Evolutionary conservation across 352 stramenopile species (phyloP).

Genomic region (Globisporangium heterothallicum): DNA sequence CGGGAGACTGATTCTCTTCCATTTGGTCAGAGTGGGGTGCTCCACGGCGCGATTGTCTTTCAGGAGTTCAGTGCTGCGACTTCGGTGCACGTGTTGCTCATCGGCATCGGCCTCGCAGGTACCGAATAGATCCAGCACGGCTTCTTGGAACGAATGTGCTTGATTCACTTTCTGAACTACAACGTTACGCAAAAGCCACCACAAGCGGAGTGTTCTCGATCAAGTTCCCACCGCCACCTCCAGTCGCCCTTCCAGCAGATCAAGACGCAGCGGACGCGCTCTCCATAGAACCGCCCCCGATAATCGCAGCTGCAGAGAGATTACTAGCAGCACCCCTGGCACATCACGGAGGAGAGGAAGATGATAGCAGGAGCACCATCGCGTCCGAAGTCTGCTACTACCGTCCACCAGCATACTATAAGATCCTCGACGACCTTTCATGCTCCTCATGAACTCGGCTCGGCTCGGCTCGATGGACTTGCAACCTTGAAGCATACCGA

Average conservation of each 20-base stretch:
- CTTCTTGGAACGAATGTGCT: not conserved
- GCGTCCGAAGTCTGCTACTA: not conserved
- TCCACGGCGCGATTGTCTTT: slow-evolving; percentile 19
- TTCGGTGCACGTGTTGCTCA: not conserved
- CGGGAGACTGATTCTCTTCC: not conserved
- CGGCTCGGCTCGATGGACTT: not conserved
- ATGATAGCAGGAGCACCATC: not conserved
- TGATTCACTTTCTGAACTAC: not conserved
- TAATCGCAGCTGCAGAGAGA: slow-evolving; percentile 3
- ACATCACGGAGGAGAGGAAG: not conserved
- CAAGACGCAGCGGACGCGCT: not conserved
- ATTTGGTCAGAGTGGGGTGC: slow-evolving; percentile 7
- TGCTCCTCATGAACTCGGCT: not conserved
- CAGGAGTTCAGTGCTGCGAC: slow-evolving; percentile 7
- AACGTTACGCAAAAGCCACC: not conserved
- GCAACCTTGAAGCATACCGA: too few relatives aligned
- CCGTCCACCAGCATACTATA: slow-evolving; percentile 14
- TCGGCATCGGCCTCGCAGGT: slow-evolving; percentile 8
- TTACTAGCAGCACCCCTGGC: not conserved
- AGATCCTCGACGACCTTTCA: not conserved
- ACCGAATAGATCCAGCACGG: not conserved
- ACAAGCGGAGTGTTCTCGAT: slow-evolving; percentile 3
- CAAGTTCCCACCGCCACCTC: not conserved
- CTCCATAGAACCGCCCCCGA: not conserved
- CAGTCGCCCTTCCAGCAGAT: not conserved